A percentile compares a stretch with the other conserved stretches of the same genome.
These are phyloP conservation scores for Chaetomiaceae sp. DNA, from an alignment of 2,329 filamentous ascomycete genomes.

Conservation along the genomic window DNA sequence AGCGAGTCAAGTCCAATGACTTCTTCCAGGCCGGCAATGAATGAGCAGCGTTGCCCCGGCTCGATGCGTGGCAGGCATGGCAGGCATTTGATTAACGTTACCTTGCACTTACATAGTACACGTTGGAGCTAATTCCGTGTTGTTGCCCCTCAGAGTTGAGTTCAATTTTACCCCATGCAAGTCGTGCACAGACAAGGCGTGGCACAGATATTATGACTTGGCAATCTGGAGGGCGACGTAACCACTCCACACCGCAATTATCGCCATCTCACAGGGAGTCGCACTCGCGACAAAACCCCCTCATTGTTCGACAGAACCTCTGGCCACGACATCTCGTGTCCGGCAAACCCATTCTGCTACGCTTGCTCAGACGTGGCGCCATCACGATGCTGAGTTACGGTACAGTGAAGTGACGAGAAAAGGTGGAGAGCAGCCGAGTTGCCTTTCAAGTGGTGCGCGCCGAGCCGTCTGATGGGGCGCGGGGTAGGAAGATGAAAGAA, in stretches of 20 bases:
- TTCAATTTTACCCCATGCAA: no score
- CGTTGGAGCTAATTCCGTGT: no score
- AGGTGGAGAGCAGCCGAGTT: neutral
- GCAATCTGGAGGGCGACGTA: conserved; percentile 3
- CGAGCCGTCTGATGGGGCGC: conserved; percentile 8
- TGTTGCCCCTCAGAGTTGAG: no score
- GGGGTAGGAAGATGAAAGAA: no score
- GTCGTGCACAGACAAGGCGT: no score
- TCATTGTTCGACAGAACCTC: conserved; percentile 10
- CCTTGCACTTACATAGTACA: no score
- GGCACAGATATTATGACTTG: conserved; percentile 1
- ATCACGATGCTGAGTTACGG: neutral
- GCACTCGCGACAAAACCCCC: conserved; percentile 5
- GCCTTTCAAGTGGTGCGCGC: conserved; percentile 12
- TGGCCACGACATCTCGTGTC: conserved; percentile 14
- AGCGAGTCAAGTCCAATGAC: no score
- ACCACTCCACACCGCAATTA: neutral
- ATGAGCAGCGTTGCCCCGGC: no score
- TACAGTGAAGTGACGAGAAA: neutral
- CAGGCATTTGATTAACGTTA: no score
- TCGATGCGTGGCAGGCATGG: no score
- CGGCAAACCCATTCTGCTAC: conserved; percentile 4
- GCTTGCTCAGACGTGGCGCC: conserved; percentile 2
- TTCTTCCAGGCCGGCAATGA: no score
- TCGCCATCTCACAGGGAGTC: neutral